Evolutionary conservation across 768 basidiomycete species (phyloP).

Genomic region (Tylopilus felleus): DNA sequence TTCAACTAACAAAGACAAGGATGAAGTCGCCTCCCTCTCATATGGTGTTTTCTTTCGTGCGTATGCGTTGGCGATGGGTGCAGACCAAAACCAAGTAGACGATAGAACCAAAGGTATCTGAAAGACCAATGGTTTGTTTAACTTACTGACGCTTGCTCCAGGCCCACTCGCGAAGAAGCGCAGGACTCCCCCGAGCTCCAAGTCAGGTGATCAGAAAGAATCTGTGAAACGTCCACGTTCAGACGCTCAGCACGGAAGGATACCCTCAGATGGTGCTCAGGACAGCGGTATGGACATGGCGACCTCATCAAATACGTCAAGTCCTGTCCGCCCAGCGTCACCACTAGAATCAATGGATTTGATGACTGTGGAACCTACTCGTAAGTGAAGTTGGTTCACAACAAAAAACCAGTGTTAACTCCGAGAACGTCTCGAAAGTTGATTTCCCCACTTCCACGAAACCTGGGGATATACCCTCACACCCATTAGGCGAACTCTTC

Average conservation of each 20-base stretch:
- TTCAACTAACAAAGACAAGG: constrained; percentile 4
- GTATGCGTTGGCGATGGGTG: constrained; percentile 11
- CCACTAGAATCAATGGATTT: neutral
- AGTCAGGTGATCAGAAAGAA: neutral
- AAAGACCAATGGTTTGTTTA: neutral
- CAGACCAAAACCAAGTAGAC: constrained; percentile 1
- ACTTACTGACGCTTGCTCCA: neutral
- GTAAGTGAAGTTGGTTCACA: neutral
- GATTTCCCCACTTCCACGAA: neutral
- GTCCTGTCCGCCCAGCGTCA: neutral
- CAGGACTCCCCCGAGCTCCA: neutral
- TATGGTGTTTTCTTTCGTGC: constrained; percentile 8
- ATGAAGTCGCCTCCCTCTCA: neutral
- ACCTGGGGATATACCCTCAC: neutral
- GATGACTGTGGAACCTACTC: neutral
- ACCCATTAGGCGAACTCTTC: constrained; percentile 8
- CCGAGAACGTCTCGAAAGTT: neutral
- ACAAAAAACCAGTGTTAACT: neutral
- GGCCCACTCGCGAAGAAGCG: constrained; percentile 5
- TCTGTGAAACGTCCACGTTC: neutral
- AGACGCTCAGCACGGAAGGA: neutral
- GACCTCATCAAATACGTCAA: neutral
- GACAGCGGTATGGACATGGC: constrained; percentile 1
- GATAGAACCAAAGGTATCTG: constrained; percentile 3
- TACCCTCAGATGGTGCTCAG: neutral